Evolutionary conservation across 148 eudicot species (phyloP), one percentile per base, ranked within the genome.

Genomic region (Rheum nobile): DNA sequence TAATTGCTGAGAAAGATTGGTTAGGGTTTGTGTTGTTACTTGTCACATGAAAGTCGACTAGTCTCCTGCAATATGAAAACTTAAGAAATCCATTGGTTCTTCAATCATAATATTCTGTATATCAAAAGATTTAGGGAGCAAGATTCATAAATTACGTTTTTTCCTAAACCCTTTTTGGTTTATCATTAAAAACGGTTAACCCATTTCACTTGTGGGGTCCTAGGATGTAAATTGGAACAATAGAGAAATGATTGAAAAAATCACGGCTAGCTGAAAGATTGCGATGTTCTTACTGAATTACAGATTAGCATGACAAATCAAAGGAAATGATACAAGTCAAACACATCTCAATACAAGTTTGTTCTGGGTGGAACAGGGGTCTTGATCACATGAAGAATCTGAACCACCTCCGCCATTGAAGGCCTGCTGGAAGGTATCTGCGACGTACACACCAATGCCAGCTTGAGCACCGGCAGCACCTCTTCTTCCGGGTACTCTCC

Each of bases 361-460:
- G 82, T 83, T 82, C 91, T 88, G 3, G 80, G 86, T n/a, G 92
- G 84, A 74, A 86, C 75, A 3, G 99, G 99, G 17, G 97, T 84
- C 80, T 84, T 86, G 76, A 96, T 92, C 12, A 96, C 99, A 82
- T 96, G 91, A 80, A 96, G 77, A 61, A 96, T 90, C 78, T 96
- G 97, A 71, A 96, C 96, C 65, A 96, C 97, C 57, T 96, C 99
- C 0, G 87, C 88, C 99, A 96, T 96, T 0, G 99, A 90, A 47
- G 97, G 97, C 79, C 99, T 86, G 75, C 91, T 90, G 17, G 99
- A 96, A 72, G 99, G 99, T 71, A 96, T 81, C 79, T 86, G 99
- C n/a, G 97, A 92, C 37, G 99, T 96, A 76, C 99, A 96, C 0
- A 96, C 99, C 84, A 89, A 74, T 0, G 97, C 99, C 84, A 96